phyloP scores from a whole-genome alignment of 345 rosid genomes.

The Salix exigua region DNA sequence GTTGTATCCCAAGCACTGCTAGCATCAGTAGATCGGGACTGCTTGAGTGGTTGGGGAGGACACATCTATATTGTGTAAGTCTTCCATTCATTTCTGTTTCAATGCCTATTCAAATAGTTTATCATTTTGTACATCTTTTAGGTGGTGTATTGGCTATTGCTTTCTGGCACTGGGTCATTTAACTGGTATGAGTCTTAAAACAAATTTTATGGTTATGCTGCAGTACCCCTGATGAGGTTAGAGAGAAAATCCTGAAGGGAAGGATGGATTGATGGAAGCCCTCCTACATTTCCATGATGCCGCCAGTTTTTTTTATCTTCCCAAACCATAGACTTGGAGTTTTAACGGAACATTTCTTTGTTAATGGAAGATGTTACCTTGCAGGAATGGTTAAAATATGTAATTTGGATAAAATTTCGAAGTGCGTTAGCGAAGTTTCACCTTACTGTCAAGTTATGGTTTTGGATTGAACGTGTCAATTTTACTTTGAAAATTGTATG shows the following conservation, averaged over 20 bases:
- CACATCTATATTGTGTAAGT: conserved; percentile 94
- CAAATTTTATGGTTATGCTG: conserved; percentile 11
- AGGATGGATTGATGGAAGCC: conserved; percentile 70
- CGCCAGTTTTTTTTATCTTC: background rate
- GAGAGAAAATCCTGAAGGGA: conserved; percentile 85
- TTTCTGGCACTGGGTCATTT: background rate
- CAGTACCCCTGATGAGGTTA: conserved; percentile 86
- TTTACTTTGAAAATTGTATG: background rate
- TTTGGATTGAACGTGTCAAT: background rate
- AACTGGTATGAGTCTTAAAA: background rate
- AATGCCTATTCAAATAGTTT: background rate
- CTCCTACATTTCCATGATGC: background rate
- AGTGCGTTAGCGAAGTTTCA: background rate
- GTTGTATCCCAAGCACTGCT: conserved; percentile 83
- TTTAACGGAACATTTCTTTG: background rate
- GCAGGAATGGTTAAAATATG: background rate
- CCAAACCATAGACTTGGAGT: background rate
- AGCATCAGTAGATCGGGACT: conserved; percentile 91
- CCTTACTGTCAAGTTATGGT: background rate
- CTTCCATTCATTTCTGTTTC: conserved; percentile 9
- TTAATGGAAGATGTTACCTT: background rate
- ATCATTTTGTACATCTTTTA: background rate
- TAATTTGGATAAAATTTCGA: background rate
- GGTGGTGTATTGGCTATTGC: background rate
- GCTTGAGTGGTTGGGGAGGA: conserved; percentile 99